Evolutionary conservation across 2,329 filamentous ascomycete genomes (phyloP).

Genomic region (Penicillium sp.): DNA sequence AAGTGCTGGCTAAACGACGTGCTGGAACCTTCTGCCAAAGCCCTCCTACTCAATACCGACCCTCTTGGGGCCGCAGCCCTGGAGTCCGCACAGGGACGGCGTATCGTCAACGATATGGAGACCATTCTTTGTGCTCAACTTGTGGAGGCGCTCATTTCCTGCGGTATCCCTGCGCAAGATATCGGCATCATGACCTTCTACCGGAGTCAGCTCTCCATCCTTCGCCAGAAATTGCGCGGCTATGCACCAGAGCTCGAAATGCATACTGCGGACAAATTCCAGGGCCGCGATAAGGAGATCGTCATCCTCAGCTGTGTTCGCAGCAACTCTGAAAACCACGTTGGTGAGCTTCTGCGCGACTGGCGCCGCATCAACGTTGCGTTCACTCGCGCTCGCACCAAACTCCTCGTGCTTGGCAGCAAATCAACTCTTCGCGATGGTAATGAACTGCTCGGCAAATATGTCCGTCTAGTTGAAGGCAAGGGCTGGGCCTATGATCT

Average conservation of each 20-base stretch:
- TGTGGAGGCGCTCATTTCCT: conserved; percentile 71
- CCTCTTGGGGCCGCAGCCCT: conserved; percentile 60
- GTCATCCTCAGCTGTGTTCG: conserved; percentile 84
- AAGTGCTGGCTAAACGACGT: conserved; percentile 75
- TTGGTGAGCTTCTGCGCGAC: conserved; percentile 89
- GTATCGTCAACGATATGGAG: conserved; percentile 86
- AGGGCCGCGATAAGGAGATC: conserved; percentile 92
- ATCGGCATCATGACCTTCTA: conserved; percentile 98
- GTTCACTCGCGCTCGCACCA: conserved; percentile 87
- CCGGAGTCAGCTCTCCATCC: conserved; percentile 79
- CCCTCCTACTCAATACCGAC: conserved; percentile 89
- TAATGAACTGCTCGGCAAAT: conserved; percentile 72
- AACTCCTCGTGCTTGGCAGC: conserved; percentile 84
- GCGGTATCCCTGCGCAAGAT: conserved; percentile 69
- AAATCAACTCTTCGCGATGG: conserved; percentile 65
- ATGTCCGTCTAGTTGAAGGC: conserved; percentile 73
- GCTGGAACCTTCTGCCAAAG: conserved; percentile 67
- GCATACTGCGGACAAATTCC: conserved; percentile 95
- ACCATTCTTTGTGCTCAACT: conserved; percentile 73
- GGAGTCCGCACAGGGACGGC: conserved; percentile 69
- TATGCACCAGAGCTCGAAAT: conserved; percentile 71
- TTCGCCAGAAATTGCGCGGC: conserved; percentile 68
- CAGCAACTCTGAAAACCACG: conserved; percentile 74
- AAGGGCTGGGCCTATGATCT: conserved; percentile 79
- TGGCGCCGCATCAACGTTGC: conserved; percentile 95